phyloP scores from a whole-genome alignment of 1,284 basidiomycete species.

The Dichomitus squalens region DNA sequence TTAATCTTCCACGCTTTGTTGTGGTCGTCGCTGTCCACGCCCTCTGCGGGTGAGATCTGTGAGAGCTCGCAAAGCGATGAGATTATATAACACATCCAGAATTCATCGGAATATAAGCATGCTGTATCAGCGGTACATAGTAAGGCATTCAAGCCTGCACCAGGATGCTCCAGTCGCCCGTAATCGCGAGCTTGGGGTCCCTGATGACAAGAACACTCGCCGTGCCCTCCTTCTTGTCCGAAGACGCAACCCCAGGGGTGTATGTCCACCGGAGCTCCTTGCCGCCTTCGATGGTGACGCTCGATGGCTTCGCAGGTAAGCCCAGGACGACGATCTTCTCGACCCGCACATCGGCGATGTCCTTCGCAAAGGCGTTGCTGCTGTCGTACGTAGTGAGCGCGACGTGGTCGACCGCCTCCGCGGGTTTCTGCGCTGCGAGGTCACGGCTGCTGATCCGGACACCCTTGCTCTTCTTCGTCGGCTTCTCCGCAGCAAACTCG shows the following conservation, averaged over 20 bases:
- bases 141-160: slow-evolving; percentile 14
- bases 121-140: neutral
- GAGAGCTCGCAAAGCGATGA: neutral
- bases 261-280: slow-evolving; percentile 61
- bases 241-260: slow-evolving; percentile 49
- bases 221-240: slow-evolving; percentile 57
- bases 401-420: slow-evolving; percentile 54
- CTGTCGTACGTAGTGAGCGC: slow-evolving; percentile 49
- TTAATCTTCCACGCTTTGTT: neutral
- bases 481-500: slow-evolving; percentile 62
- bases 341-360: slow-evolving; percentile 69
- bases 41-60: neutral
- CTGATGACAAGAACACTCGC: slow-evolving; percentile 75
- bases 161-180: slow-evolving; percentile 72
- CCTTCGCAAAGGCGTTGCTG: slow-evolving; percentile 70
- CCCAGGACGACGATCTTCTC: slow-evolving; percentile 85
- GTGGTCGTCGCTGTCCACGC: neutral
- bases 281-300: slow-evolving; percentile 54
- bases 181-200: slow-evolving; percentile 72
- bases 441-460: slow-evolving; percentile 58
- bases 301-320: slow-evolving; percentile 59
- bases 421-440: slow-evolving; percentile 47
- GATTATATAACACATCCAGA: neutral
- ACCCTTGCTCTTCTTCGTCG: slow-evolving; percentile 40
- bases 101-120: neutral